Evolutionary conservation across 164 flowering plant species (phyloP).

Genomic region (Cinnamomum micranthum): DNA sequence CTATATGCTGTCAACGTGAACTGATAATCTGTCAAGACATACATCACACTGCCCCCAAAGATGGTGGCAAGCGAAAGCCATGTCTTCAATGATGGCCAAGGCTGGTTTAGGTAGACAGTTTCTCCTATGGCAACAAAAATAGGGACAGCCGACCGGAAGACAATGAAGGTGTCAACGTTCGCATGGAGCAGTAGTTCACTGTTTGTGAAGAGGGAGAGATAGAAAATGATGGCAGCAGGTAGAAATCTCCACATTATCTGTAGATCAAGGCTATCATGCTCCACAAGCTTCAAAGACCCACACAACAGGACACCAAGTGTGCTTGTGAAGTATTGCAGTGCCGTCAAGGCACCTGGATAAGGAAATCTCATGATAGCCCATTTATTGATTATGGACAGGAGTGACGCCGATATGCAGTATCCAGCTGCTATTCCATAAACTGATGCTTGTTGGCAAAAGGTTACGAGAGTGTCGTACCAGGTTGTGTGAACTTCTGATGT

Average conservation of each 20-base stretch:
- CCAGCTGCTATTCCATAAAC: slow-evolving; percentile 89
- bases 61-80: slow-evolving; percentile 83
- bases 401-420: slow-evolving; percentile 87
- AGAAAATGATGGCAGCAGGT: slow-evolving; percentile 90
- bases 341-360: slow-evolving; percentile 91
- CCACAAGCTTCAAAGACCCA: slow-evolving; percentile 56
- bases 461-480: slow-evolving; percentile 15
- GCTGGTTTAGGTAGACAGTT: slow-evolving; percentile 79
- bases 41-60: slow-evolving; percentile 86
- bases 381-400: slow-evolving; percentile 92
- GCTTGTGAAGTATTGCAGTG: slow-evolving; percentile 91
- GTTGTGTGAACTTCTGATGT: neutral
- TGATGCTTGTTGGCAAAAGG: slow-evolving; percentile 54
- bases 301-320: slow-evolving; percentile 70
- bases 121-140: slow-evolving; percentile 95
- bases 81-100: slow-evolving; percentile 91
- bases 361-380: slow-evolving; percentile 99
- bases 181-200: slow-evolving; percentile 95
- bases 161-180: slow-evolving; percentile 91
- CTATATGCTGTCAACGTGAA: slow-evolving; percentile 74
- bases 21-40: slow-evolving; percentile 88
- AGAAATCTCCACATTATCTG: slow-evolving; percentile 81
- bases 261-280: slow-evolving; percentile 68
- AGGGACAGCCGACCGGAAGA: slow-evolving; percentile 86
- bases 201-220: slow-evolving; percentile 90